A percentile compares a stretch with the other conserved stretches of the same genome.
These are phyloP conservation scores for Tolypocladium pustulatum DNA, from an alignment of 2,329 filamentous ascomycete genomes.

Conservation along the genomic window DNA sequence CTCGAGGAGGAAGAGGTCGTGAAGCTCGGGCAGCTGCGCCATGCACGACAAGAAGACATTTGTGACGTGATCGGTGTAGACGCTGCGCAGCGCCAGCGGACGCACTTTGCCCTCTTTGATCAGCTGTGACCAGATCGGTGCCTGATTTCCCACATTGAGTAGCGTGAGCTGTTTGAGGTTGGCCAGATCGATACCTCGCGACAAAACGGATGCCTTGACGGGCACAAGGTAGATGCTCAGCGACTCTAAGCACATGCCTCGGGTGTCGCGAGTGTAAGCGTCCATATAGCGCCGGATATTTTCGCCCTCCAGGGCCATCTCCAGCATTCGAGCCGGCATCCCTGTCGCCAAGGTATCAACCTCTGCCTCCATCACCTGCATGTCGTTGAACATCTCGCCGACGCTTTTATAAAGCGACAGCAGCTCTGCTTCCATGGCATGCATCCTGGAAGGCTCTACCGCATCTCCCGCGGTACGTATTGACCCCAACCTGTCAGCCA, in stretches of 20 bases:
- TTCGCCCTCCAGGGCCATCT: constrained; percentile 4
- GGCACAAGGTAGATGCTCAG: constrained; percentile 50
- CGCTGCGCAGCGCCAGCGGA: constrained; percentile 42
- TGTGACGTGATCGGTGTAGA: constrained; percentile 55
- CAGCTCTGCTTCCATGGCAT: constrained; percentile 25
- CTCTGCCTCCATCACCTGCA: constrained; percentile 5
- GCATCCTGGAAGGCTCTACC: constrained; percentile 19
- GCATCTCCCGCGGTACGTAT: constrained; percentile 12
- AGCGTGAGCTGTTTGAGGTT: constrained; percentile 47
- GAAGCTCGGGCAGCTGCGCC: constrained; percentile 38
- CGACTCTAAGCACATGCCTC: constrained; percentile 45
- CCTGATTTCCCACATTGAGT: constrained; percentile 53
- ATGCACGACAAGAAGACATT: constrained; percentile 42
- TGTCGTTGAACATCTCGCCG: constrained; percentile 5
- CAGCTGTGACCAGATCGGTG: constrained; percentile 47
- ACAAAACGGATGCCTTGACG: constrained; percentile 46
- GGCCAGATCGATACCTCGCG: constrained; percentile 44
- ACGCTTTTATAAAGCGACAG: constrained; percentile 3
- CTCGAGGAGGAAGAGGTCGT: constrained; percentile 52
- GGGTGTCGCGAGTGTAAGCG: constrained; percentile 46
- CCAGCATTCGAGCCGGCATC: constrained; percentile 5
- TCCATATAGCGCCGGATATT: constrained; percentile 20
- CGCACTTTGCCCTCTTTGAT: constrained; percentile 40
- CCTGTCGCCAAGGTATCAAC: constrained; percentile 16
- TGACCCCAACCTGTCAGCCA: constrained; percentile 19